phyloP scores from a whole-genome alignment of 106 monocot genomes.

The Vanilla planifolia region DNA sequence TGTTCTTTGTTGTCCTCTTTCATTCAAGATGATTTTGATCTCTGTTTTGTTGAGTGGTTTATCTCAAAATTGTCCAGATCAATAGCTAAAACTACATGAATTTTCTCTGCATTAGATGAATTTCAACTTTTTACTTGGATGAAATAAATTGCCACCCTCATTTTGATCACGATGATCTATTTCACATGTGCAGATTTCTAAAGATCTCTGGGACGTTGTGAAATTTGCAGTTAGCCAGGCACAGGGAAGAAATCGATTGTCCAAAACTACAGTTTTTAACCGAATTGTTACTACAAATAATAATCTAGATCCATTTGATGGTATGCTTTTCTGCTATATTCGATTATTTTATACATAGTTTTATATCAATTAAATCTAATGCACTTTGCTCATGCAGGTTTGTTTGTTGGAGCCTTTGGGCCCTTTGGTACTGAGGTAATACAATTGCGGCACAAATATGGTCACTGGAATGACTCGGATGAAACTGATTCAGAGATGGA shows the following conservation, averaged over 20 bases:
- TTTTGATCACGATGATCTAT: background rate
- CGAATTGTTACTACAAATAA: constrained; percentile 45
- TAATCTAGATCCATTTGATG: constrained; percentile 75
- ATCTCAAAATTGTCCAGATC: too few relatives aligned
- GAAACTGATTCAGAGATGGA: constrained; percentile 52
- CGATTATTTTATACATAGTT: background rate
- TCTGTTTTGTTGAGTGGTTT: too few relatives aligned
- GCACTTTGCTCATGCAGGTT: constrained; percentile 29
- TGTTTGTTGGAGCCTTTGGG: constrained; percentile 90
- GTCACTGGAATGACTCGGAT: constrained; percentile 59
- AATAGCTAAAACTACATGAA: too few relatives aligned
- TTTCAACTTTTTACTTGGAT: too few relatives aligned
- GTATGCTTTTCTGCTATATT: constrained; percentile 16
- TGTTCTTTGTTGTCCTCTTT: too few relatives aligned
- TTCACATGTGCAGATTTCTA: constrained; percentile 38
- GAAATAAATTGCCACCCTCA: background rate
- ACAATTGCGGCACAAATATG: constrained; percentile 73
- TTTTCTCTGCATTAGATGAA: too few relatives aligned
- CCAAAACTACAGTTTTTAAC: constrained; percentile 59
- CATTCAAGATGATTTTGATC: too few relatives aligned
- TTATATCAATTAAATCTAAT: background rate
- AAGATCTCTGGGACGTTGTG: constrained; percentile 65
- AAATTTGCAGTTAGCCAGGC: constrained; percentile 74
- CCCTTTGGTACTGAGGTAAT: constrained; percentile 86
- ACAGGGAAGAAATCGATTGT: constrained; percentile 51